Percentiles rank a stretch among this genome's conserved stretches.
Evolutionary conservation across 106 monocot species (phyloP).

Genomic region (Phalaenopsis equestris): DNA sequence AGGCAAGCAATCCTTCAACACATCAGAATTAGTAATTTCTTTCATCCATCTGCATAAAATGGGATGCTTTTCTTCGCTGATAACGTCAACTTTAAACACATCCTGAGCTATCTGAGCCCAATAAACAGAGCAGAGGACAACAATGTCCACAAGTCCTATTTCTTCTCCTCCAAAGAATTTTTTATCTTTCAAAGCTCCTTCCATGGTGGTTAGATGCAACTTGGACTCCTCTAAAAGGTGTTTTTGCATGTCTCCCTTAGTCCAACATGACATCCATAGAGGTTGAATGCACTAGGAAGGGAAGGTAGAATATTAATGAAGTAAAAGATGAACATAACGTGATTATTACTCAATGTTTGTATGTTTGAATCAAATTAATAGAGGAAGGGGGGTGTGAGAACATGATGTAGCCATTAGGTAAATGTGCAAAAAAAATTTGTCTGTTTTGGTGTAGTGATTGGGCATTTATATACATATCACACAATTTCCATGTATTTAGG

Average conservation of each 20-base stretch:
- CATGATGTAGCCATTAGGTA: too few species aligned
- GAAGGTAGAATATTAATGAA: background rate
- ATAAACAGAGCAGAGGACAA: background rate
- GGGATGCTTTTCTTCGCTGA: slow-evolving; percentile 4
- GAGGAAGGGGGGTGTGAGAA: background rate
- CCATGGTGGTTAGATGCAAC: background rate
- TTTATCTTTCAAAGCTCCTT: slow-evolving; percentile 4
- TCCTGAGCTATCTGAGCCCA: slow-evolving; percentile 9
- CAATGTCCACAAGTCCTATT: slow-evolving; percentile 7
- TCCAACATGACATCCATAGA: slow-evolving; percentile 8
- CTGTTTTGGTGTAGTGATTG: too few species aligned
- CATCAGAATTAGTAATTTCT: background rate
- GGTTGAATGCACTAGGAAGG: slow-evolving; percentile 5
- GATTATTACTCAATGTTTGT: background rate
- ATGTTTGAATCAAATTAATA: background rate
- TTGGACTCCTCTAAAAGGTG: background rate
- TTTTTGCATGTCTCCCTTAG: slow-evolving; percentile 2
- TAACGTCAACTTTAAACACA: background rate
- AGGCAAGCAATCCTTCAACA: background rate
- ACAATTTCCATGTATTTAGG: too few species aligned
- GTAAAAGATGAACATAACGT: background rate
- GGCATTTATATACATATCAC: too few species aligned
- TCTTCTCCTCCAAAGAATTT: slow-evolving; percentile 9
- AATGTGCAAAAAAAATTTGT: too few species aligned
- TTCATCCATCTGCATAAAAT: slow-evolving; percentile 3